phyloP scores from a whole-genome alignment of 2,329 filamentous ascomycete genomes.

The Nemania sp. region DNA sequence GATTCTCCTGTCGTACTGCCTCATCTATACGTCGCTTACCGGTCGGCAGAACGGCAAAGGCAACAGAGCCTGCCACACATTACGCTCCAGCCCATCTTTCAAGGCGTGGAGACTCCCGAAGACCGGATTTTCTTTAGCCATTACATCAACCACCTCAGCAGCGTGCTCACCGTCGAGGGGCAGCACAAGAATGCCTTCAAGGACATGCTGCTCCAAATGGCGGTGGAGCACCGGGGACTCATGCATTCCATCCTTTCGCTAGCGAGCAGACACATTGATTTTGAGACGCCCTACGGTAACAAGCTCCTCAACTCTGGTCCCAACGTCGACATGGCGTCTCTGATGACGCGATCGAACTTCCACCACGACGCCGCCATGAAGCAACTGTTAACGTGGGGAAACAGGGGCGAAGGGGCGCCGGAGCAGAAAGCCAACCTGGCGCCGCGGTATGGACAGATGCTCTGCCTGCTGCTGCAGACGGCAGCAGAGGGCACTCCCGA shows the following conservation, averaged over 20 bases:
- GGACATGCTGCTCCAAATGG: slow-evolving; percentile 80
- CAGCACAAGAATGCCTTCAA: slow-evolving; percentile 85
- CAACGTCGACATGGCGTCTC: slow-evolving; percentile 48
- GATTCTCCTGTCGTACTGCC: background rate
- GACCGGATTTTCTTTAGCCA: slow-evolving; percentile 83
- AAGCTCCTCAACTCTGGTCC: slow-evolving; percentile 56
- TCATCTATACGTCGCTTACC: slow-evolving; percentile 24
- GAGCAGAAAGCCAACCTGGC: slow-evolving; percentile 53
- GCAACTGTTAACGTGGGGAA: slow-evolving; percentile 51
- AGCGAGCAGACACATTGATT: slow-evolving; percentile 75
- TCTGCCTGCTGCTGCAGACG: slow-evolving; percentile 63
- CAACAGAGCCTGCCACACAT: slow-evolving; percentile 55
- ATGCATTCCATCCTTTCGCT: slow-evolving; percentile 91
- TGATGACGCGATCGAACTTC: slow-evolving; percentile 56
- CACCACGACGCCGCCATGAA: slow-evolving; percentile 60
- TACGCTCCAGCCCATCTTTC: slow-evolving; percentile 69
- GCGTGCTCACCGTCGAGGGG: slow-evolving; percentile 79
- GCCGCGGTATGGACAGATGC: slow-evolving; percentile 64
- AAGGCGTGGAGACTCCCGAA: slow-evolving; percentile 77
- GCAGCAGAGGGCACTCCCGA: slow-evolving; percentile 58
- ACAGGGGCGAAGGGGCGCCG: slow-evolving; percentile 45
- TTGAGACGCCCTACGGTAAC: slow-evolving; percentile 57
- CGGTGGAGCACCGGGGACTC: slow-evolving; percentile 74
- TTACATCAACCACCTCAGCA: slow-evolving; percentile 78
- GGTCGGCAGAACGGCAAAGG: slow-evolving; percentile 51